Conservation (phyloP, 78 protist genomes). For the Dictyostelium citrinum region DNA sequence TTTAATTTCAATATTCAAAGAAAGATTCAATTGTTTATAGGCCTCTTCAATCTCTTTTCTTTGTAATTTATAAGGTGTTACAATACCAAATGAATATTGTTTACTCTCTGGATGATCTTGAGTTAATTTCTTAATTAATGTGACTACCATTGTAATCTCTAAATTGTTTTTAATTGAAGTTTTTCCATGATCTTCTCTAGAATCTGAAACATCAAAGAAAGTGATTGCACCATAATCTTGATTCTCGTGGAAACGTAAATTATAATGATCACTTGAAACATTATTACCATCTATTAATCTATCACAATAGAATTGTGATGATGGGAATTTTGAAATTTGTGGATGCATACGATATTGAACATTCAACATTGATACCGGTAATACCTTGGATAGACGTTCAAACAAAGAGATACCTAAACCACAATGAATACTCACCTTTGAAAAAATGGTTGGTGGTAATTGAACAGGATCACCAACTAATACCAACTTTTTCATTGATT, state of each 20-base stretch:
- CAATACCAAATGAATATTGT: constrained; percentile 77
- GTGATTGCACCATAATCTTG: constrained; percentile 9
- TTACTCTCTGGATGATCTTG: constrained; percentile 29
- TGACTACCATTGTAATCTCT: constrained; percentile 19
- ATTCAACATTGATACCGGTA: constrained; percentile 41
- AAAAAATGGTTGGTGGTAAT: constrained; percentile 87
- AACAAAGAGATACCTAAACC: constrained; percentile 51
- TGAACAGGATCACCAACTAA: constrained; percentile 90
- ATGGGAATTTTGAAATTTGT: constrained; percentile 80
- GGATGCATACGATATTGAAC: constrained; percentile 94
- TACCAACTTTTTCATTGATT: constrained; percentile 11
- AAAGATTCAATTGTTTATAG: not conserved
- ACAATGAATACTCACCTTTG: not conserved
- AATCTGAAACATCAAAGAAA: constrained; percentile 26
- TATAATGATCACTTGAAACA: not conserved
- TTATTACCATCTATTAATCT: constrained; percentile 59
- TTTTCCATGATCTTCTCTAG: not conserved
- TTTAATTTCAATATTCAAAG: constrained; percentile 29
- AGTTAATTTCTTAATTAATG: not conserved
- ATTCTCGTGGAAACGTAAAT: not conserved
- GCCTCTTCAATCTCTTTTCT: constrained; percentile 8
- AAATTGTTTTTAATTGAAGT: not conserved
- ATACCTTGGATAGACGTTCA: constrained; percentile 6
- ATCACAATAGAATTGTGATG: constrained; percentile 78
- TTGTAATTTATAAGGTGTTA: constrained; percentile 90